These are phyloP conservation scores for Aspergillus flavus DNA, from an alignment of 2,329 filamentous ascomycete genomes.

Conservation along the genomic window DNA sequence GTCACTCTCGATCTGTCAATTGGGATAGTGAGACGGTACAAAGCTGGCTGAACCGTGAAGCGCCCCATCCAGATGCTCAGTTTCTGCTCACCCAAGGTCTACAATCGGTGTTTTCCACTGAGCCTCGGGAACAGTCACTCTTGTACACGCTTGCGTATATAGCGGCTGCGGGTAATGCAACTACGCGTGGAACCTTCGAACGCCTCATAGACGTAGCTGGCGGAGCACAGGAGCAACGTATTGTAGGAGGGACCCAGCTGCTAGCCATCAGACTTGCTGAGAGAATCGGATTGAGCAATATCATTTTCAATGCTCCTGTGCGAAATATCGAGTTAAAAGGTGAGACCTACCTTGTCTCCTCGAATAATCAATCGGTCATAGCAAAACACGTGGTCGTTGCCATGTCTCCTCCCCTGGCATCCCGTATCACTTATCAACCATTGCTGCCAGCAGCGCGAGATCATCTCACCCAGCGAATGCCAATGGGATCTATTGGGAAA, in stretches of 20 bases:
- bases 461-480: slow-evolving; percentile 20
- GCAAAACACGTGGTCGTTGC: slow-evolving; percentile 3
- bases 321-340: background rate
- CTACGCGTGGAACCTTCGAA: slow-evolving; percentile 3
- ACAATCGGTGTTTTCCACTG: slow-evolving; percentile 12
- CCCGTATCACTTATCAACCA: slow-evolving; percentile 6
- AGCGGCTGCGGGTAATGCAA: slow-evolving; percentile 6
- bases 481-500: slow-evolving; percentile 17
- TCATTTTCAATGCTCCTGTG: background rate
- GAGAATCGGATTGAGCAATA: background rate
- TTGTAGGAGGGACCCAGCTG: background rate
- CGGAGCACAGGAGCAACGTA: slow-evolving; percentile 4
- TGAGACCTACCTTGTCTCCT: background rate
- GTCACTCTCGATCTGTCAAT: background rate
- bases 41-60: background rate
- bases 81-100: slow-evolving; percentile 7
- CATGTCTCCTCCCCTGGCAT: slow-evolving; percentile 3
- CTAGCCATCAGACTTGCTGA: slow-evolving; percentile 1
- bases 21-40: slow-evolving; percentile 6
- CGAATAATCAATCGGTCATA: background rate
- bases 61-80: slow-evolving; percentile 16
- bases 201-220: slow-evolving; percentile 3
- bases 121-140: slow-evolving; percentile 5
- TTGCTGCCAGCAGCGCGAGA: slow-evolving; percentile 10
- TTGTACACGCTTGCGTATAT: slow-evolving; percentile 7